Evolutionary conservation across 2,329 filamentous ascomycete genomes (phyloP).

Genomic region (Xylariaceae sp.): DNA sequence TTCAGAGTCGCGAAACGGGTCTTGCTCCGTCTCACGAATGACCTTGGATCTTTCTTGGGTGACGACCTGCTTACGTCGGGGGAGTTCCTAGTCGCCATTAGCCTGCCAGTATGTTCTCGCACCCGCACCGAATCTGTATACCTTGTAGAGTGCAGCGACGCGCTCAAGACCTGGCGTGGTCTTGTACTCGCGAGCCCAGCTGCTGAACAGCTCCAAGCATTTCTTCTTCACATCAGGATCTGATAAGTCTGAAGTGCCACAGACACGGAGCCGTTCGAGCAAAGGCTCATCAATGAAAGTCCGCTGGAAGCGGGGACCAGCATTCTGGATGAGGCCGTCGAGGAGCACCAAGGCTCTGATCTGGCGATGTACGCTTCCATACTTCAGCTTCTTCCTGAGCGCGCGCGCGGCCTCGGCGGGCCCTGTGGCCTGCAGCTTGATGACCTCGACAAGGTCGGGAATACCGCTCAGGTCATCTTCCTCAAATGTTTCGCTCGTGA

Average conservation of each 20-base stretch:
- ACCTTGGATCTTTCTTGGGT: slow-evolving; percentile 79
- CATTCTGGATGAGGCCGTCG: slow-evolving; percentile 92
- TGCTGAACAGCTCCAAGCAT: slow-evolving; percentile 78
- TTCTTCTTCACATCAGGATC: slow-evolving; percentile 85
- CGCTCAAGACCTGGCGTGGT: slow-evolving; percentile 73
- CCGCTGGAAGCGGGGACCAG: slow-evolving; percentile 79
- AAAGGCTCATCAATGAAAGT: slow-evolving; percentile 87
- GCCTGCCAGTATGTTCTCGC: neutral
- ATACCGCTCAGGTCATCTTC: slow-evolving; percentile 91
- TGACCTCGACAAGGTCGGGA: slow-evolving; percentile 89
- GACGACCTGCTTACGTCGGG: slow-evolving; percentile 64
- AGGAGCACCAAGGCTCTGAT: slow-evolving; percentile 83
- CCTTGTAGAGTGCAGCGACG: slow-evolving; percentile 73
- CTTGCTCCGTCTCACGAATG: slow-evolving; percentile 69
- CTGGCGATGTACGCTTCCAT: slow-evolving; percentile 90
- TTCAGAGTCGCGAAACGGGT: slow-evolving; percentile 66
- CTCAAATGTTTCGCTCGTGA: slow-evolving; percentile 85
- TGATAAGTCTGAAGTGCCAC: slow-evolving; percentile 78
- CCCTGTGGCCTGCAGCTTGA: slow-evolving; percentile 82
- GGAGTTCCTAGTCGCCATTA: slow-evolving; percentile 49
- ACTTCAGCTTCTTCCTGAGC: slow-evolving; percentile 97
- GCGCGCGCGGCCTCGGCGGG: slow-evolving; percentile 87
- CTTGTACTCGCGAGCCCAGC: slow-evolving; percentile 83
- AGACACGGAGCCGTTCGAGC: slow-evolving; percentile 83
- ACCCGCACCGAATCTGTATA: slow-evolving; percentile 24